Evolutionary conservation across 495 filamentous ascomycete species (phyloP).

Genomic region (Zalerion maritima): DNA sequence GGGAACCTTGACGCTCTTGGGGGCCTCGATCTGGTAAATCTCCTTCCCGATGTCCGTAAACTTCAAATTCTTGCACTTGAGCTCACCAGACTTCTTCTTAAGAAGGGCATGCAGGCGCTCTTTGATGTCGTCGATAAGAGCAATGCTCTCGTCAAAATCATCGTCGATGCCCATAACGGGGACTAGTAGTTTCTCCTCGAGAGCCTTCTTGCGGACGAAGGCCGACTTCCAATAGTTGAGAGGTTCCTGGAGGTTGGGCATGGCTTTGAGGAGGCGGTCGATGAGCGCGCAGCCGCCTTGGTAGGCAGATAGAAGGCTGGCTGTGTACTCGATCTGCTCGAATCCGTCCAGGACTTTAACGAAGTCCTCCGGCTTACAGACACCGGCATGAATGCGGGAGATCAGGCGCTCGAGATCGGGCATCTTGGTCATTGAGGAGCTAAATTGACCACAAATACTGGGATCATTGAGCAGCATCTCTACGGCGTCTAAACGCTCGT

Average conservation of each 20-base stretch:
- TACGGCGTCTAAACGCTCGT: conserved; percentile 89
- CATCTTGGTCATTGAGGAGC: conserved; percentile 71
- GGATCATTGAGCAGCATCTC: conserved; percentile 79
- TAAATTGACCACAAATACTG: conserved; percentile 66
- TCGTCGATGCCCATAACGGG: conserved; percentile 82
- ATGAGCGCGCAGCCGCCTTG: conserved; percentile 66
- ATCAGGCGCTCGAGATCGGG: conserved; percentile 91
- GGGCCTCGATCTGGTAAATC: conserved; percentile 89
- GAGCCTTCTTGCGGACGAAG: conserved; percentile 74
- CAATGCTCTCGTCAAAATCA: conserved; percentile 83
- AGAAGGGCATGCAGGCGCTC: conserved; percentile 56
- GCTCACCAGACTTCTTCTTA: conserved; percentile 49
- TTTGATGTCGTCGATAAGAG: conserved; percentile 55
- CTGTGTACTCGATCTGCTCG: conserved; percentile 88
- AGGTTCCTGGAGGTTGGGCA: conserved; percentile 69
- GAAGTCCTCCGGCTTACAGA: conserved; percentile 81
- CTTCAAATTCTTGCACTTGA: conserved; percentile 52
- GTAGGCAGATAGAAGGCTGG: conserved; percentile 57
- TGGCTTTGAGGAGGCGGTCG: conserved; percentile 61
- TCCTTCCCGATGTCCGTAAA: conserved; percentile 92
- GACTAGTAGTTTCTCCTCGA: conserved; percentile 54
- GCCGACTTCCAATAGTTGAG: conserved; percentile 81
- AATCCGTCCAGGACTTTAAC: conserved; percentile 91
- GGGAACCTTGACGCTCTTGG: conserved; percentile 74
- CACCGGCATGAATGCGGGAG: conserved; percentile 83